Evolutionary conservation across 2,329 filamentous ascomycete genomes (phyloP), one percentile per base, ranked within the genome.

Genomic region (Penicillium digitatum): DNA sequence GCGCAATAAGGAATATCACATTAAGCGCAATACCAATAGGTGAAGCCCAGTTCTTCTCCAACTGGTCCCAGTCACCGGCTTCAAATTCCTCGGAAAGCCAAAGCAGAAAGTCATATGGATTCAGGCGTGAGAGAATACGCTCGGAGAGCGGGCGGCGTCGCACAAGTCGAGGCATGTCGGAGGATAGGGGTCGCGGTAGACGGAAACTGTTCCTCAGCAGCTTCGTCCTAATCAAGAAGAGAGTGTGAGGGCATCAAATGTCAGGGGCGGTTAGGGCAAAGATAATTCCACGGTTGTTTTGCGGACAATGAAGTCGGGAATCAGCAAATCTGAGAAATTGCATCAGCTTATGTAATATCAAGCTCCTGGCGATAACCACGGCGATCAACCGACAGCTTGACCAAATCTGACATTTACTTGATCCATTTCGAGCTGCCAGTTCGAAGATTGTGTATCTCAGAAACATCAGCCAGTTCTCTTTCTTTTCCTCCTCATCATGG

Each of bases 61-160:
- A 78, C 20, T 93, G 90, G 64, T 96, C 89, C 86, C 91, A 95
- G 65, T 96, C 89, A 68, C 88, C 87, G 27, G 90, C 90, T 70
- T 96, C 92, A 57, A 99, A 82, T 75, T 96, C 90, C 71, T 97
- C 93, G 0, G 90, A 95, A 2, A 95, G 74, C 88, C 90, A 96
- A 18, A 99, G 84, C 51, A 94, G 77, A 68, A 93, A 89, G 75
- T 99, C 94, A 77, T 89, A 87, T 3, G 90, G 90, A 69, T 97
- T 93, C 56, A 96, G 78, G 72, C 85, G 85, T 54, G 88, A 81
- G 70, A 85, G 85, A 72, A 97, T 82, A 72, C 93, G 89, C 80
- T 97, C 88, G 29, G 77, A 71, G 63, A 96, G 82, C 71, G 94
- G 87, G 70, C 84, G 85, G 66, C 85, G 86, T 70, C 94, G 90